These are phyloP conservation scores for Fonsecaea pedrosoi DNA, from an alignment of 2,329 filamentous ascomycete genomes.

Conservation along the genomic window DNA sequence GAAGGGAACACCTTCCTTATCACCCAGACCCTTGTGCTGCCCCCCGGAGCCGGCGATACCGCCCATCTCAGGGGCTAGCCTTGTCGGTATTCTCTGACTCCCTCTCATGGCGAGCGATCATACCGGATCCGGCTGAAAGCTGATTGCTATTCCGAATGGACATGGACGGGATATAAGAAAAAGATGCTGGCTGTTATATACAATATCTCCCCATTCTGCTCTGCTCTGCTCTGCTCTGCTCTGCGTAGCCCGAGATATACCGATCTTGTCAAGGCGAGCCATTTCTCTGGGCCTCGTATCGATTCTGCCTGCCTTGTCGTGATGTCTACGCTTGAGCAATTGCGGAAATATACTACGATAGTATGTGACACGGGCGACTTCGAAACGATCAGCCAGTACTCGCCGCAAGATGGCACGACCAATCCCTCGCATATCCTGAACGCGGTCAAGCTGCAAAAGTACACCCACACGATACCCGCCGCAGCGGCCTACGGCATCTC, in stretches of 20 bases:
- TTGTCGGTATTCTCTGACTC: neutral
- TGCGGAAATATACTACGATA: conserved; percentile 5
- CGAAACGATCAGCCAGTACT: neutral
- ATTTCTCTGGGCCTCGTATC: neutral
- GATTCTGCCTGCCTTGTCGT: neutral
- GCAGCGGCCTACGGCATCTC: neutral
- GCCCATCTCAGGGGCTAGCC: neutral
- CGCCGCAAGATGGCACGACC: conserved; percentile 2
- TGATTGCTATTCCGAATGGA: neutral
- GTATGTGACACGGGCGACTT: conserved; percentile 3
- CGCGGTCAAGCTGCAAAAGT: conserved; percentile 3
- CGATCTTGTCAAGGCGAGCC: neutral
- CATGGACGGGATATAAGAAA: neutral
- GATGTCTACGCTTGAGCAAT: conserved; percentile 6
- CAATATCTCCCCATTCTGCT: conserved; percentile 1
- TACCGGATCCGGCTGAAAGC: neutral
- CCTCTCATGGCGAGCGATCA: neutral
- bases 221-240: no score
- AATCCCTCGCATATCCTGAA: conserved; percentile 7
- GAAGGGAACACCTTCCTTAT: neutral
- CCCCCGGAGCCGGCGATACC: neutral
- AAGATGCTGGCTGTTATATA: neutral
- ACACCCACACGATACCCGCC: neutral
- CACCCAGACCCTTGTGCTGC: neutral
- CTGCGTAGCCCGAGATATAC: neutral